Conservation (phyloP, 768 basidiomycete genomes). For the Lactarius indigo region DNA sequence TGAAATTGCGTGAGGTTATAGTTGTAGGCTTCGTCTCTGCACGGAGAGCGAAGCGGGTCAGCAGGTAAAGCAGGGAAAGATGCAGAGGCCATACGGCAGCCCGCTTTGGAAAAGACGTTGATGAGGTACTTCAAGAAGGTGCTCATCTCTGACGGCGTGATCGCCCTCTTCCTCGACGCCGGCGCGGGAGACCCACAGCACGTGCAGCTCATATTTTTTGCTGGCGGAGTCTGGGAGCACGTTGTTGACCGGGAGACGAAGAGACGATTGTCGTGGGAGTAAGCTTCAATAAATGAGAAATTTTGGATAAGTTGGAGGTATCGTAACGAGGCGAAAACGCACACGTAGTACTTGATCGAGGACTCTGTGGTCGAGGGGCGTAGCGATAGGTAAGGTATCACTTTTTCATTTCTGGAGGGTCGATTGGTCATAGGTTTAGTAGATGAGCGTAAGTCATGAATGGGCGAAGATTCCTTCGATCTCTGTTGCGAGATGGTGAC, state of each 20-base stretch:
- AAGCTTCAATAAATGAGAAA: slow-evolving; percentile 43
- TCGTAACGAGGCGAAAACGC: slow-evolving; percentile 28
- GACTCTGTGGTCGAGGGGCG: slow-evolving; percentile 53
- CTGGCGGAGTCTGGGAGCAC: slow-evolving; percentile 58
- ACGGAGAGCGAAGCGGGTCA: background rate
- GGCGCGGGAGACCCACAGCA: slow-evolving; percentile 53
- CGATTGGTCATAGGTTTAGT: no score
- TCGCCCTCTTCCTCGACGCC: slow-evolving; percentile 73
- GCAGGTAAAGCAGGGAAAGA: background rate
- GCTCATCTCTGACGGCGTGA: slow-evolving; percentile 58
- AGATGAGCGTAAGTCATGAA: no score
- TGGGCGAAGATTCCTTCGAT: no score
- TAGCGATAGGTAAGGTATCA: slow-evolving; percentile 51
- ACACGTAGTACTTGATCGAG: slow-evolving; percentile 77
- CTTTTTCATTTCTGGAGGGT: no score
- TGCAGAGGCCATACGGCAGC: slow-evolving; percentile 49
- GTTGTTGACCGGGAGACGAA: slow-evolving; percentile 60
- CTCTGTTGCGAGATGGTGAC: no score
- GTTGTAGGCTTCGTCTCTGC: slow-evolving; percentile 53
- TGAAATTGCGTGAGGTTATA: slow-evolving; percentile 61
- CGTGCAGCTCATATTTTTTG: slow-evolving; percentile 56
- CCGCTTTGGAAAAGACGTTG: slow-evolving; percentile 52
- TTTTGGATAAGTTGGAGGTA: no score
- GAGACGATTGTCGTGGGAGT: slow-evolving; percentile 58
- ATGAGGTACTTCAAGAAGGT: slow-evolving; percentile 63